Conservation (phyloP, 2,329 filamentous ascomycete species). For the Penicillium rolfsii region DNA sequence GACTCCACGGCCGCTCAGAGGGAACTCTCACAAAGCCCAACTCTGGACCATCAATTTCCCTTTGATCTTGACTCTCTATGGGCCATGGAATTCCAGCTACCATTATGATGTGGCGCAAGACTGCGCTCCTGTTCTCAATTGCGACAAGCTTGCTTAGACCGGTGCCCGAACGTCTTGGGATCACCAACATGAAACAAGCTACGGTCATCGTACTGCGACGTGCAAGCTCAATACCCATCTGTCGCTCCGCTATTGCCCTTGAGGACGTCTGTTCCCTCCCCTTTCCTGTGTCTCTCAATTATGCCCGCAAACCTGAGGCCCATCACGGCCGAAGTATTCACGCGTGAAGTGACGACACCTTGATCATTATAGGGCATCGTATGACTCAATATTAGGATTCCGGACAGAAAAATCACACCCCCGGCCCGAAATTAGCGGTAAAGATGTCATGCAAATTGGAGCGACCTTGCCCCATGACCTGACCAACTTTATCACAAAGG, state of each 20-base stretch:
- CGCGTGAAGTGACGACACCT: constrained; percentile 59
- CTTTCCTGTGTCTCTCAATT: constrained; percentile 56
- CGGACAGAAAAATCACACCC: constrained; percentile 69
- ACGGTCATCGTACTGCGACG: constrained; percentile 25
- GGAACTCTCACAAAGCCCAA: constrained; percentile 10
- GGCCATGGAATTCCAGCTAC: constrained; percentile 21
- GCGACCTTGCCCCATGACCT: constrained; percentile 36
- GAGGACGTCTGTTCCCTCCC: constrained; percentile 41
- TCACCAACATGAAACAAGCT: constrained; percentile 23
- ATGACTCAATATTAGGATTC: constrained; percentile 64
- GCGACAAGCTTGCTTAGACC: not conserved
- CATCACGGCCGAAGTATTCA: constrained; percentile 71
- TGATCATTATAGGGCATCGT: constrained; percentile 53
- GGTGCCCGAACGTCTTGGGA: constrained; percentile 13
- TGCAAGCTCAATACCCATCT: constrained; percentile 44
- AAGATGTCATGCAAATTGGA: not conserved
- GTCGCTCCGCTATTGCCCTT: constrained; percentile 47
- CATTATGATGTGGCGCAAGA: not conserved
- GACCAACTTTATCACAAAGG: constrained; percentile 35
- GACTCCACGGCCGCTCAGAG: not conserved
- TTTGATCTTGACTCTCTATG: constrained; percentile 21
- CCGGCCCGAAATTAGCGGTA: constrained; percentile 43
- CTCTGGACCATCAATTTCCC: constrained; percentile 12
- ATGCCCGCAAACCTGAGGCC: constrained; percentile 70
- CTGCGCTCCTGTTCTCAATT: not conserved